These are phyloP conservation scores for Yamadazyma mexicana DNA, from an alignment of 1,139 yeast species.

Conservation along the genomic window DNA sequence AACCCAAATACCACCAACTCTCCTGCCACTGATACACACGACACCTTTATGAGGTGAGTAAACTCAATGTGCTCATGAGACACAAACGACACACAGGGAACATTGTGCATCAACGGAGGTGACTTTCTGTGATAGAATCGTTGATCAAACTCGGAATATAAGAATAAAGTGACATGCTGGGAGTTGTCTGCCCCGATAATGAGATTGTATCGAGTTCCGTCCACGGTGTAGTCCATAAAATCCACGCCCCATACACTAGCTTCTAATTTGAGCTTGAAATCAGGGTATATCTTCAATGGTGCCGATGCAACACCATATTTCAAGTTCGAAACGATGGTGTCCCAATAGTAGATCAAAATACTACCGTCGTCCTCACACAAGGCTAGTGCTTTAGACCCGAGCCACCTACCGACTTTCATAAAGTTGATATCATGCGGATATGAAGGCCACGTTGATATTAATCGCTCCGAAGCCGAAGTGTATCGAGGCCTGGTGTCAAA, in stretches of 20 bases:
- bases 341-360: conserved; percentile 44
- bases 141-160: conserved; percentile 27
- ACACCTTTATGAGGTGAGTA: conserved; percentile 23
- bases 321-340: conserved; percentile 18
- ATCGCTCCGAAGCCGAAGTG: conserved; percentile 38
- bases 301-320: background rate
- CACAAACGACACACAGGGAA: conserved; percentile 56
- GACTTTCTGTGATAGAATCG: conserved; percentile 36
- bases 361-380: conserved; percentile 61
- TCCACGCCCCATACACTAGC: conserved; percentile 72
- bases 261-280: conserved; percentile 35
- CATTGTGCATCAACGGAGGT: conserved; percentile 52
- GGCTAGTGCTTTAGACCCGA: conserved; percentile 39
- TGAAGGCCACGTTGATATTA: conserved; percentile 48
- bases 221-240: conserved; percentile 19
- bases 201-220: conserved; percentile 19
- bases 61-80: conserved; percentile 16
- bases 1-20: conserved; percentile 46
- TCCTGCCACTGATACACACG: conserved; percentile 51
- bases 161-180: conserved; percentile 44
- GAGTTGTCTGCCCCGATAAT: conserved; percentile 62
- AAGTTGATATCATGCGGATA: conserved; percentile 61
- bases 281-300: conserved; percentile 25
- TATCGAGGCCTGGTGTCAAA: conserved; percentile 42
- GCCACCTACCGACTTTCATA: conserved; percentile 26